phyloP scores from a whole-genome alignment of 306 rosid species.

The Vicia villosa region DNA sequence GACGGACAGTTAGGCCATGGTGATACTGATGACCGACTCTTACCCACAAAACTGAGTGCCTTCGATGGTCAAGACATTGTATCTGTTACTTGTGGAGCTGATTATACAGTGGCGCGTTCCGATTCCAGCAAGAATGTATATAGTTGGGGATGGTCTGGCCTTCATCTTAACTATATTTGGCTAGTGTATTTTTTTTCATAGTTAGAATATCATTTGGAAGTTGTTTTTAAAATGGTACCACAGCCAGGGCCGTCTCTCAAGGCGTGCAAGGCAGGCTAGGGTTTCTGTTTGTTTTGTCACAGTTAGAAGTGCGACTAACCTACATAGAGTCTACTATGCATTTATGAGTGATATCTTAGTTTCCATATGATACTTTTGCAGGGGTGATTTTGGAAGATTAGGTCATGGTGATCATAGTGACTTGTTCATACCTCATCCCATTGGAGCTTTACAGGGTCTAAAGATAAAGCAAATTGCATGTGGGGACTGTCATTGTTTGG shows the following conservation, averaged over 20 bases:
- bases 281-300: no score
- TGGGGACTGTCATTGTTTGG: slow-evolving; percentile 96
- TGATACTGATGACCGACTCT: slow-evolving; percentile 74
- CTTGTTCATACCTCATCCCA: slow-evolving; percentile 81
- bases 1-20: slow-evolving; percentile 98
- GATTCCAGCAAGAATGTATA: slow-evolving; percentile 54
- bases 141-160: slow-evolving; percentile 95
- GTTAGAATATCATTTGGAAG: slow-evolving; percentile 15
- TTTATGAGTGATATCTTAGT: slow-evolving; percentile 1
- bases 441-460: slow-evolving; percentile 73
- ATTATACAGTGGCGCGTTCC: slow-evolving; percentile 79
- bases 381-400: slow-evolving; percentile 99
- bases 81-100: slow-evolving; percentile 91
- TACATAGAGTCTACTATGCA: background rate
- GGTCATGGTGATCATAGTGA: slow-evolving; percentile 93
- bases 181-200: background rate
- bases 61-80: slow-evolving; percentile 71
- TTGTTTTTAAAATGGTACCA: slow-evolving; percentile 22
- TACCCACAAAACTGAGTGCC: slow-evolving; percentile 72
- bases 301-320: no score
- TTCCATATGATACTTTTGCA: slow-evolving; percentile 46
- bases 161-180: slow-evolving; percentile 25
- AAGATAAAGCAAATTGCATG: slow-evolving; percentile 83
- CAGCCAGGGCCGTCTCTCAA: no score
- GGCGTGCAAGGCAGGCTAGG: no score